Conservation (phyloP, 495 filamentous ascomycete genomes). For the Cenococcum geophilum region DNA sequence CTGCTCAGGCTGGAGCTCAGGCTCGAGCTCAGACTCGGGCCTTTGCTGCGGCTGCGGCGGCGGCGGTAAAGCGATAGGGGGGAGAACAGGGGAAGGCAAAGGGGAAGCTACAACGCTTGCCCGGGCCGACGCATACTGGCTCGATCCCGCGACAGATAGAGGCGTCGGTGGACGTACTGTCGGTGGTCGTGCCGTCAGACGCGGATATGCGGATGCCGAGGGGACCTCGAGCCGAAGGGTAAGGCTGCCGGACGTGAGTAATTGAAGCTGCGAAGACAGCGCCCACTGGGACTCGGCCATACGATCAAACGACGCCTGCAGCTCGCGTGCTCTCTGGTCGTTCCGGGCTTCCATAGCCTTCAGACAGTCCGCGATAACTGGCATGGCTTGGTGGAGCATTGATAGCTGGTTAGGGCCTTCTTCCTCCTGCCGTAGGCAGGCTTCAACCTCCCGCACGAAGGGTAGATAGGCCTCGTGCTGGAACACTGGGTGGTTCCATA, state of each 20-base stretch:
- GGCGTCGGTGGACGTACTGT: not conserved
- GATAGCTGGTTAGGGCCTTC: too few species aligned
- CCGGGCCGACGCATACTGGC: too few species aligned
- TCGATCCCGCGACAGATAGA: too few species aligned
- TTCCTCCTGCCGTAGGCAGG: too few species aligned
- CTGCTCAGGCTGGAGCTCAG: too few species aligned
- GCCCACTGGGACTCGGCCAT: conserved; percentile 3
- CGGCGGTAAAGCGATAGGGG: not conserved
- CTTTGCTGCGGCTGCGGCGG: not conserved
- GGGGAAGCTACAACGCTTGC: not conserved
- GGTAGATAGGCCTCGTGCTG: too few species aligned
- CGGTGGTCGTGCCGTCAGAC: not conserved
- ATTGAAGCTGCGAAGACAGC: conserved; percentile 10
- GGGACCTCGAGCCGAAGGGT: conserved; percentile 7
- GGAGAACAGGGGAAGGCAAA: not conserved
- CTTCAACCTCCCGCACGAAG: too few species aligned
- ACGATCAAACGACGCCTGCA: too few species aligned
- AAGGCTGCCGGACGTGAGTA: conserved; percentile 4
- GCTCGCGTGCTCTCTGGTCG: too few species aligned
- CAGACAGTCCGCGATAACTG: conserved; percentile 4
- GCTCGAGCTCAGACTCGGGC: too few species aligned
- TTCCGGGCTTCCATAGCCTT: too few species aligned
- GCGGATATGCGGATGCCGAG: not conserved
- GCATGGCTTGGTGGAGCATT: conserved; percentile 13
- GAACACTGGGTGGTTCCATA: conserved; percentile 16